These are phyloP conservation scores for Thalassiosira mediterranea DNA, from an alignment of 352 stramenopile genomes.

Conservation along the genomic window DNA sequence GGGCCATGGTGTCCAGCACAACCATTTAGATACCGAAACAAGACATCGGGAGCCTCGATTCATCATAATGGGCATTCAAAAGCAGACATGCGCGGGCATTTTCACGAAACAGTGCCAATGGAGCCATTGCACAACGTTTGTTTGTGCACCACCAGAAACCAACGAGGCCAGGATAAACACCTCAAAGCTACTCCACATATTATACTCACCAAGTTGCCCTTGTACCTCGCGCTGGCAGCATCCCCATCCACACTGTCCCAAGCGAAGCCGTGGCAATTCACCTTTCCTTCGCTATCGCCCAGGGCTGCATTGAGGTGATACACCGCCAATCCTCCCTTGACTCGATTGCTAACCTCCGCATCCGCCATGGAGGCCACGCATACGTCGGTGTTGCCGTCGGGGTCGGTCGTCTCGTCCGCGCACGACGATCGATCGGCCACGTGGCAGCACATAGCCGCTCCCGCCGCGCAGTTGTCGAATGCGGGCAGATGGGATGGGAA, in stretches of 20 bases:
- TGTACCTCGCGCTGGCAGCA: conserved; percentile 8
- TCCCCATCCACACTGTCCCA: conserved; percentile 14
- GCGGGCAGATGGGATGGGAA: conserved; percentile 1
- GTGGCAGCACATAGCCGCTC: conserved; percentile 28
- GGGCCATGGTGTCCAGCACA: no score
- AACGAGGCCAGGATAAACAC: no score
- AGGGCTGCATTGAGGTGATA: neutral
- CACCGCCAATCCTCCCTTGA: conserved; percentile 4
- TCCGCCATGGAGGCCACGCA: conserved; percentile 14
- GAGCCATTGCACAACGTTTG: no score
- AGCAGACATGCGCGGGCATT: no score
- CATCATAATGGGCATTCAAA: no score
- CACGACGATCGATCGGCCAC: conserved; percentile 16
- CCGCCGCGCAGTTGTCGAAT: conserved; percentile 7
- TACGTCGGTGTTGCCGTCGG: conserved; percentile 21
- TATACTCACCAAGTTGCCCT: conserved; percentile 25
- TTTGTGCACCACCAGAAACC: no score
- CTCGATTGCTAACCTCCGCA: neutral
- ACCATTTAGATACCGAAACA: no score
- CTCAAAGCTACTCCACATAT: no score
- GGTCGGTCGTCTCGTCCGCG: conserved; percentile 9
- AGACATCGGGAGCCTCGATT: no score
- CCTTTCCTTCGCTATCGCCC: conserved; percentile 5
- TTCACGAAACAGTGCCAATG: no score
- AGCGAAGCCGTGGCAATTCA: conserved; percentile 32